Conservation (phyloP, 1,284 basidiomycete species). For the Moesziomyces antarcticus region DNA sequence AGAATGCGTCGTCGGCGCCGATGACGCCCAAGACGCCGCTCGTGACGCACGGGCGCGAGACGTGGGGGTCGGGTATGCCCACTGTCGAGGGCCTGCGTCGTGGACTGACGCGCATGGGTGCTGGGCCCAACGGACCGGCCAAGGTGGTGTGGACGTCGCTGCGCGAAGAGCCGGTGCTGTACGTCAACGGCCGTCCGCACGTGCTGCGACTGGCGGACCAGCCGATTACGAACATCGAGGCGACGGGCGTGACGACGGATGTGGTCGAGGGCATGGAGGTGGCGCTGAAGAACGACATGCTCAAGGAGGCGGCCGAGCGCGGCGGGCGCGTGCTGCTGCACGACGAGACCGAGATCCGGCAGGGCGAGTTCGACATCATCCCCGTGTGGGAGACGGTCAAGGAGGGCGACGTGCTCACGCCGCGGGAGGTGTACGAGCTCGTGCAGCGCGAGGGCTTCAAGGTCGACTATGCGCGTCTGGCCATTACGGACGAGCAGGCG, state of each 20-base stretch:
- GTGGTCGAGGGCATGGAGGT: constrained; percentile 94
- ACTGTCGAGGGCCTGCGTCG: constrained; percentile 64
- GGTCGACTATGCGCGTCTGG: constrained; percentile 65
- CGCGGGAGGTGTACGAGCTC: constrained; percentile 74
- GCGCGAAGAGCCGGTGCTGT: constrained; percentile 65
- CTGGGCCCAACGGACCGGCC: constrained; percentile 42
- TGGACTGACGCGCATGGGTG: constrained; percentile 63
- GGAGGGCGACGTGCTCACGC: constrained; percentile 91
- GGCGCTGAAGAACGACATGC: constrained; percentile 87
- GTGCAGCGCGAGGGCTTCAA: constrained; percentile 62
- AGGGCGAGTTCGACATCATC: constrained; percentile 79
- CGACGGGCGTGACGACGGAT: constrained; percentile 90
- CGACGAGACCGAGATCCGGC: constrained; percentile 93
- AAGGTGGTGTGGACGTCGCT: constrained; percentile 64
- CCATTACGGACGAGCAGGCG: constrained; percentile 68
- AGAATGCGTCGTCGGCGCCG: constrained; percentile 24
- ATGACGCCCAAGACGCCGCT: constrained; percentile 36
- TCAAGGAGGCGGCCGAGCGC: constrained; percentile 80
- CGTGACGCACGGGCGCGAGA: constrained; percentile 47
- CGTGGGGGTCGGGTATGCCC: constrained; percentile 67
- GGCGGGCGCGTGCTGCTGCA: constrained; percentile 85
- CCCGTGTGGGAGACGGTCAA: constrained; percentile 82
- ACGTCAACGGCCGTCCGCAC: constrained; percentile 78
- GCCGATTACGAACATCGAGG: constrained; percentile 67
- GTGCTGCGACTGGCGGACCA: constrained; percentile 85